phyloP scores from a whole-genome alignment of 116 monocot genomes.

The Iris pallida region DNA sequence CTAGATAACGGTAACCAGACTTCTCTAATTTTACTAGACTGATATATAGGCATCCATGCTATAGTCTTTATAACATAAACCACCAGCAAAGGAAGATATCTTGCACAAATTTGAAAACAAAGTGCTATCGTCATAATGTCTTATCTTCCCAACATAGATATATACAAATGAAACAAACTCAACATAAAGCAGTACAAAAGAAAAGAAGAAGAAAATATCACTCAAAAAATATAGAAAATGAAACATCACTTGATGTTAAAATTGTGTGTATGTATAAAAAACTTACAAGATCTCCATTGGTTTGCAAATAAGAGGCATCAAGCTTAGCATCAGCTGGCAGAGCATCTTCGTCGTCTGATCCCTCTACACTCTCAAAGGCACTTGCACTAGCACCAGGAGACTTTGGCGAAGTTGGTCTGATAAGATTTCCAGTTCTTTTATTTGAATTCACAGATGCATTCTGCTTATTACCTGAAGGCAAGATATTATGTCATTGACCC shows the following conservation, averaged over 20 bases:
- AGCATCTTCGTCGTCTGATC: slow-evolving; percentile 75
- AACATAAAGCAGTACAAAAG: not conserved
- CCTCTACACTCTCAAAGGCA: slow-evolving; percentile 80
- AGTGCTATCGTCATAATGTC: too few relatives aligned
- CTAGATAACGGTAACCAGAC: too few relatives aligned
- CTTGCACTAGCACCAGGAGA: slow-evolving; percentile 83
- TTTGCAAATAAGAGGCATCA: slow-evolving; percentile 48
- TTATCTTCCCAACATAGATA: not conserved
- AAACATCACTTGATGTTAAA: slow-evolving; percentile 1
- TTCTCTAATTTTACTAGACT: too few relatives aligned
- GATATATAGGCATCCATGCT: too few relatives aligned
- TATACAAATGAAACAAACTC: not conserved
- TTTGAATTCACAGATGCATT: slow-evolving; percentile 27
- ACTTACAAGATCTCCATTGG: slow-evolving; percentile 74
- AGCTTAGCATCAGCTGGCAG: slow-evolving; percentile 39
- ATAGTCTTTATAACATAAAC: too few relatives aligned
- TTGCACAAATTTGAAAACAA: too few relatives aligned
- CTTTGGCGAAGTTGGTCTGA: slow-evolving; percentile 69
- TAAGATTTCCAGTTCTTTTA: slow-evolving; percentile 47
- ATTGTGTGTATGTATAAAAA: not conserved
- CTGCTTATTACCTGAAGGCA: slow-evolving; percentile 53
- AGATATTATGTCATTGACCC: slow-evolving; percentile 1
- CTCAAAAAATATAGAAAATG: not conserved
- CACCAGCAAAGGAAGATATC: too few relatives aligned
- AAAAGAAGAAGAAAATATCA: not conserved